Base-by-base conservation (phyloP, 2,329 filamentous ascomycete species). In the Aspergillus puulaauensis region DNA sequence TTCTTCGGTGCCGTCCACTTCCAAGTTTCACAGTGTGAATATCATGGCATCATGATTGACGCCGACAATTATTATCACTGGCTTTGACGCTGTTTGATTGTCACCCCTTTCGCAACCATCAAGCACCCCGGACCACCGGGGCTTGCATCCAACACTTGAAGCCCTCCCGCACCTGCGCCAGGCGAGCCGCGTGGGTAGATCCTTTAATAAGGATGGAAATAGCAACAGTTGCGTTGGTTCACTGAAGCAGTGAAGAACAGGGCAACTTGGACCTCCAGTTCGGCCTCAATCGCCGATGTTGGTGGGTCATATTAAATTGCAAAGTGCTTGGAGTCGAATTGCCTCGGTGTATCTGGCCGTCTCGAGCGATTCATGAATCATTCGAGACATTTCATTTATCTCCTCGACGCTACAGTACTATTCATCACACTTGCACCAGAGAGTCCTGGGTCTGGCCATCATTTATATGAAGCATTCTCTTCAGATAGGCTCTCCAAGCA, bases 251-350 rank as follows among this genome's bases (percentile, higher is more conserved):
- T 54, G 46, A 54, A 53, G 56, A 60, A 50, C 61, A 31, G 52
- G 47, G 45, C 49, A 61, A 61, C 62, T 61, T 57, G 60, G 62
- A 45, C 62, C 60, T 45, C 56, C 58, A 19, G 60, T 64, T 64
- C 60, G 62, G 53, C 54, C 41, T 60, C 49, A 54, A 31, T 48
- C 54, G 31, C 51, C 39, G 45, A 52, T 56, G 56, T 51, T 56
- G 23, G 62, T 62, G 62, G 62, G 41, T 56, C 40, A 46, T 12
- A 8, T 58, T 59, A 59, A 47, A 59, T 58, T 59, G 45, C 43
- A 17, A 56, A 19, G 53, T 43, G 27, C 48, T 47, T 43, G 14
- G 27, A 46, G 11, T 37, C 14, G 6, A 24, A 31, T 55, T 53
- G 21, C 37, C 43, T 56, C 45, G 46, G 50, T 46, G 27, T 41